phyloP scores from a whole-genome alignment of 2,329 filamentous ascomycete species.

The Cladosporium sp. region DNA sequence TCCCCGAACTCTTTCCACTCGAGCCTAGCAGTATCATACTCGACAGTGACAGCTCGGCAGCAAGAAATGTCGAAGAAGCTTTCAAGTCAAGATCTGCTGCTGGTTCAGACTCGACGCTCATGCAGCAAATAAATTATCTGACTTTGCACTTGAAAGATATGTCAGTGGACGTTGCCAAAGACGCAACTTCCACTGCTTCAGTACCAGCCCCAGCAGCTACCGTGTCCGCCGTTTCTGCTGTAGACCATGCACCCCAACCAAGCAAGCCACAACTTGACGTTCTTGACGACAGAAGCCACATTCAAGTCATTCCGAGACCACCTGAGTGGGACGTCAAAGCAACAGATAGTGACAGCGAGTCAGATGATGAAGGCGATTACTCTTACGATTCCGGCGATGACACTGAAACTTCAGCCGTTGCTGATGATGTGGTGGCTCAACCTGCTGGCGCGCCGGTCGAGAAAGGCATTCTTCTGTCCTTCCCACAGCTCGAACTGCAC shows the following conservation, averaged over 20 bases:
- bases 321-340: slow-evolving; percentile 62
- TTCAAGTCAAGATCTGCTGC: slow-evolving; percentile 58
- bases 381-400: slow-evolving; percentile 48
- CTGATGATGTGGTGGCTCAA: slow-evolving; percentile 34
- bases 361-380: slow-evolving; percentile 28
- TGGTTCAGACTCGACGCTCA: slow-evolving; percentile 59
- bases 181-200: background rate
- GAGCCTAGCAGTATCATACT: slow-evolving; percentile 44
- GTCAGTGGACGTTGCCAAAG: slow-evolving; percentile 40
- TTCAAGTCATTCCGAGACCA: slow-evolving; percentile 69
- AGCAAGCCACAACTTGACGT: background rate
- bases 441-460: slow-evolving; percentile 47
- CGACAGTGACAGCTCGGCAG: slow-evolving; percentile 41
- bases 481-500: slow-evolving; percentile 72
- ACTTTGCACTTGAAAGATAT: slow-evolving; percentile 66
- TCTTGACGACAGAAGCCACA: slow-evolving; percentile 53
- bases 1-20: slow-evolving; percentile 69
- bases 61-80: slow-evolving; percentile 59
- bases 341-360: slow-evolving; percentile 30
- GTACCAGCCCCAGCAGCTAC: background rate
- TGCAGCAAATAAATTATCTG: slow-evolving; percentile 71
- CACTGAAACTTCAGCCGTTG: slow-evolving; percentile 40
- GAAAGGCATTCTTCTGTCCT: slow-evolving; percentile 70
- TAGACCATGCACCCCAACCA: background rate
- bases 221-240: background rate